Base-by-base conservation (phyloP, 768 basidiomycete genomes). In the Peribolospora kevripleyi region DNA sequence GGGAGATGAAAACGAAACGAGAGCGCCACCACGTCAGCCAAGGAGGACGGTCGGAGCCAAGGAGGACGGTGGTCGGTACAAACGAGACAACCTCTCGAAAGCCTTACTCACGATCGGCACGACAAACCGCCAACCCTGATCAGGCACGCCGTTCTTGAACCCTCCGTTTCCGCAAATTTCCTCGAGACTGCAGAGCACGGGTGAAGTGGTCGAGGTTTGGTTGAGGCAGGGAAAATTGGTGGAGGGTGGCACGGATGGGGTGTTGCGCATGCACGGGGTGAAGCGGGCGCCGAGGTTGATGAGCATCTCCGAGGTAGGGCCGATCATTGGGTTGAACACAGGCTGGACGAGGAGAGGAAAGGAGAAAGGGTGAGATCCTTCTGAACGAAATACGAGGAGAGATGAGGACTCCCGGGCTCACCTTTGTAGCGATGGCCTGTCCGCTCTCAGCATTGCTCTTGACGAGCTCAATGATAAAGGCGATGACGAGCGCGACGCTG, bases 281-380 rank as follows among this genome's bases (percentile, higher is more conserved):
- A 88, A 93, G 38, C 91, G 82, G 36, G 91, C 87, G 3, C 90
- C 90, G 52, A 85, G 70, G 61, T 81, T 76, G 56, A 95, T 84
- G 10, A 97, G 70, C 2, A 81, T 85, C 49, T 79, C 79, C 50
- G 74, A 76, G 0, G 84, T 81, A 3, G 91, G 91, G 3, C 91
- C 91, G 13, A 97, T 72, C 84, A 91, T 85, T 4, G 79, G 79
- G 62, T 90, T 91, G 53, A 87, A 76, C 3, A 75, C 73, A 25
- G 84, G 84, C 80, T 85, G 25, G 25, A 25, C 25, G 25, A 25
- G 25, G 25, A 25, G 25, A 1, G 1, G 25, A 25, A 25, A 25
- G 43, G n/a, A 60, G 47, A 9, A 42, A 53, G 25, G 39, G 42
- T 39, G 47, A 49, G n/a, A 48, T 42, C 11, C 41, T 13, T 51